Evolutionary conservation across 1,284 basidiomycete species (phyloP), one percentile per base, ranked within the genome.

Genomic region (Rhodofomes roseus): DNA sequence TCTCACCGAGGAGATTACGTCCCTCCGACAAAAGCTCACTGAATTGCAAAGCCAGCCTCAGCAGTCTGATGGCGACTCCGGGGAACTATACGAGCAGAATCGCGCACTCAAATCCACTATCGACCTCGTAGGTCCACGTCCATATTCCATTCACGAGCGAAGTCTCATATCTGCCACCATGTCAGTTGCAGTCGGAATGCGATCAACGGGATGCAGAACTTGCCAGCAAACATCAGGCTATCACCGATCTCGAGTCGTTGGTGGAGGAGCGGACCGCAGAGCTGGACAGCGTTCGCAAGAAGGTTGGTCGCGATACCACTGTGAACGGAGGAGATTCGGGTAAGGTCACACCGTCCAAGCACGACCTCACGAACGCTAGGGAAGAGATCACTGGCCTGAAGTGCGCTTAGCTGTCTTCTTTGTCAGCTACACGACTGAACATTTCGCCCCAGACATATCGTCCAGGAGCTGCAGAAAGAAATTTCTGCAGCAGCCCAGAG

Each of bases 401-500:
- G 90, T 92, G 71, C 22, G 81, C 70, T 16, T 9, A n/a, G 20
- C 18, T 25, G 25, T 40, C 34, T 29, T 40, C 34, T 31, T 8
- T 27, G 31, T 41, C 1, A 9, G n/a, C 11, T 14, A 27, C 20
- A 9, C 23, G 57, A 39, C 44, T 23, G 41, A 41, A 56, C 40
- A 43, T 57, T 44, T 57, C 61, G 56, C 65, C 57, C 61, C 65
- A 92, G 90, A 72, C 90, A 93, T 70, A 93, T 97, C 66, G 85
- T 96, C 27, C 89, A 92, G 68, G 90, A 95, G 68, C 79, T 96
- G 48, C 90, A 92, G 70, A 87, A 90, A 65, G 95, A 96, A 75
- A 92, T 86, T 66, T 72, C 83, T 4, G 76, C 81, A n/a, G 73
- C 85, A 9, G 75, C 80, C 23, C 85, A 90, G 61, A 80, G 81